Evolutionary conservation across 768 basidiomycete species (phyloP).

Genomic region (Pleurotus tuber-regium): DNA sequence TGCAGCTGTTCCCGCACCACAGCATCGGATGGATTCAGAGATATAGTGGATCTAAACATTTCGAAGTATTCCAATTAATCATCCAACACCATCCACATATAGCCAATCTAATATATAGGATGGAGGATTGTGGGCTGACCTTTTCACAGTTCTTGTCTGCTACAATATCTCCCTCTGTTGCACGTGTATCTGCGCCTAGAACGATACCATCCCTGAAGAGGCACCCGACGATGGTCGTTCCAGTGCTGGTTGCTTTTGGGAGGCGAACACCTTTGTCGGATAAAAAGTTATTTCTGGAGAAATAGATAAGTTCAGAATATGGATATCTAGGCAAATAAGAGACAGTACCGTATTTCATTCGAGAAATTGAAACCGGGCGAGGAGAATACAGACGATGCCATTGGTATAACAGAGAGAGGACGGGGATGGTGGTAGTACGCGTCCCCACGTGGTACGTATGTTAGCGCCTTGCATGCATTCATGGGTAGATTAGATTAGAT

Average conservation of each 20-base stretch:
- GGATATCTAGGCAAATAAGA: not conserved
- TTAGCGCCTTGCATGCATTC: too few relatives aligned
- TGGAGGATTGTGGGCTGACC: slow-evolving; percentile 41
- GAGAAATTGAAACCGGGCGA: slow-evolving; percentile 75
- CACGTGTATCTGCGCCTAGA: slow-evolving; percentile 94
- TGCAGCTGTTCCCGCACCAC: slow-evolving; percentile 98
- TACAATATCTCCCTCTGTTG: slow-evolving; percentile 91
- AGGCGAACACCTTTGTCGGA: slow-evolving; percentile 65
- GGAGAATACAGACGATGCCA: slow-evolving; percentile 41
- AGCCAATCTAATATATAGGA: not conserved
- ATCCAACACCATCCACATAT: not conserved
- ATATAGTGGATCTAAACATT: slow-evolving; percentile 92
- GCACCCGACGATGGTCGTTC: slow-evolving; percentile 98
- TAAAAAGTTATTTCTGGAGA: slow-evolving; percentile 67
- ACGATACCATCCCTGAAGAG: slow-evolving; percentile 91
- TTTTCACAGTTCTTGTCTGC: slow-evolving; percentile 99
- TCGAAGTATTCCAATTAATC: too few relatives aligned
- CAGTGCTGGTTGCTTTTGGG: slow-evolving; percentile 88
- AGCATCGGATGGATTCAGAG: slow-evolving; percentile 93
- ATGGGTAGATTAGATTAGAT: not conserved
- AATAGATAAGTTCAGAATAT: not conserved
- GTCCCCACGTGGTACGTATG: not conserved
- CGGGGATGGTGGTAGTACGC: not conserved
- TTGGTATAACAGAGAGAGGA: slow-evolving; percentile 35
- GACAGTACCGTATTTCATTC: slow-evolving; percentile 60